Percentiles rank a stretch among this genome's conserved stretches.
phyloP scores from a whole-genome alignment of 2,329 filamentous ascomycete species.

The Cucurbitaria berberidis region DNA sequence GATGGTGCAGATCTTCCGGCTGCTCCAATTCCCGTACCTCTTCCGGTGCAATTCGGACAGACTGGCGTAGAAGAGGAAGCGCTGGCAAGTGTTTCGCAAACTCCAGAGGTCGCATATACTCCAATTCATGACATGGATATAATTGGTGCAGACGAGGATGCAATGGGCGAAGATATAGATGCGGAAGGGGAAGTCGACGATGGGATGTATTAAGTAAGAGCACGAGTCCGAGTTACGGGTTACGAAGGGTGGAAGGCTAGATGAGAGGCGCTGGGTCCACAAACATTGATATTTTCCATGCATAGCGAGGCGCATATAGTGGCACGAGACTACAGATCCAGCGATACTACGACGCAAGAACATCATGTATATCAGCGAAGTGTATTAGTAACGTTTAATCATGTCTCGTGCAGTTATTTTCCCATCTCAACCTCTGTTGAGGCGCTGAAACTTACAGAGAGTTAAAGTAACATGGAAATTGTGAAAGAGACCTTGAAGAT shows the following conservation, averaged over 20 bases:
- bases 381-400: no score
- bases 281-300: constrained; percentile 7
- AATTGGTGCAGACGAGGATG: constrained; percentile 13
- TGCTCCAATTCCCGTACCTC: not conserved
- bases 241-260: not conserved
- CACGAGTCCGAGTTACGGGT: not conserved
- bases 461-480: no score
- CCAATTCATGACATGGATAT: constrained; percentile 15
- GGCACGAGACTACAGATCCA: not conserved
- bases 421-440: no score
- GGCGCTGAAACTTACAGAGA: no score
- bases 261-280: not conserved
- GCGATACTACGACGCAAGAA: not conserved
- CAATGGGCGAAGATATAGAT: constrained; percentile 10
- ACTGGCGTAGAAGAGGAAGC: not conserved
- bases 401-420: no score
- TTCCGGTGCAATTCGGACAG: not conserved
- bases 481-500: no score
- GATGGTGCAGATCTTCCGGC: not conserved
- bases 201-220: constrained; percentile 10
- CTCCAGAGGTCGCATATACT: not conserved
- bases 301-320: constrained; percentile 19
- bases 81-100: constrained; percentile 1
- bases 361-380: not conserved
- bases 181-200: constrained; percentile 34